These are phyloP conservation scores for Alopecurus myosuroides DNA, from an alignment of 176 grass and related monocot genomes.

Conservation along the genomic window DNA sequence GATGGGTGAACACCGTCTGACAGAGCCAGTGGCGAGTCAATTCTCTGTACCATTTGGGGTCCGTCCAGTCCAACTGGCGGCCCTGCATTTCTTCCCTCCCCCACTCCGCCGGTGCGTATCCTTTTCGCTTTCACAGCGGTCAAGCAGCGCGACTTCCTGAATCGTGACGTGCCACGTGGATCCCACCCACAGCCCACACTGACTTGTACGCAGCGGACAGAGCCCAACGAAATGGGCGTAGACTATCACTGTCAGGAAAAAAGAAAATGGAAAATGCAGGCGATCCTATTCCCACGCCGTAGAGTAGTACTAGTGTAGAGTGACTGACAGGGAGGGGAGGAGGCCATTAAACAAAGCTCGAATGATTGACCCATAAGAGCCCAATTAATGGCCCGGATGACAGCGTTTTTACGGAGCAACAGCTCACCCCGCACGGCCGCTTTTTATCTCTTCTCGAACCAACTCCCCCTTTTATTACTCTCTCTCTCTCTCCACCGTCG, in stretches of 20 bases:
- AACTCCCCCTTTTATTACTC: conserved; percentile 29
- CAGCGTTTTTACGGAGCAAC: not conserved
- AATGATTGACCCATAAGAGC: conserved; percentile 52
- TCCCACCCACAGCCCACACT: not conserved
- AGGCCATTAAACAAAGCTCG: conserved; percentile 22
- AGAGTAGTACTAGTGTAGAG: not conserved
- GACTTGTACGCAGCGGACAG: not conserved
- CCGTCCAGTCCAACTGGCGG: too few relatives aligned
- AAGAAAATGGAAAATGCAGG: not conserved
- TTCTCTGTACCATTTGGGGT: not conserved
- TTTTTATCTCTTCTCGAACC: conserved; percentile 25
- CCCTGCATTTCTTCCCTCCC: not conserved
- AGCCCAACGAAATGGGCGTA: not conserved
- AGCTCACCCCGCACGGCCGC: not conserved
- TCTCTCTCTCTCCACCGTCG: not conserved
- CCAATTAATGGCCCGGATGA: conserved; percentile 23
- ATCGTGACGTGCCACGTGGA: not conserved
- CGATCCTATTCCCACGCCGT: too few relatives aligned
- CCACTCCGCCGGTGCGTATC: not conserved
- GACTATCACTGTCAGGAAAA: not conserved
- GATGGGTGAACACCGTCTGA: not conserved
- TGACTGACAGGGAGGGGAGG: not conserved
- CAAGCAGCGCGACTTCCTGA: not conserved
- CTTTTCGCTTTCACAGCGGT: not conserved
- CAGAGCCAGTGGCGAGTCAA: not conserved